phyloP scores from a whole-genome alignment of 129 eudicot species.

The Deinandra increscens region DNA sequence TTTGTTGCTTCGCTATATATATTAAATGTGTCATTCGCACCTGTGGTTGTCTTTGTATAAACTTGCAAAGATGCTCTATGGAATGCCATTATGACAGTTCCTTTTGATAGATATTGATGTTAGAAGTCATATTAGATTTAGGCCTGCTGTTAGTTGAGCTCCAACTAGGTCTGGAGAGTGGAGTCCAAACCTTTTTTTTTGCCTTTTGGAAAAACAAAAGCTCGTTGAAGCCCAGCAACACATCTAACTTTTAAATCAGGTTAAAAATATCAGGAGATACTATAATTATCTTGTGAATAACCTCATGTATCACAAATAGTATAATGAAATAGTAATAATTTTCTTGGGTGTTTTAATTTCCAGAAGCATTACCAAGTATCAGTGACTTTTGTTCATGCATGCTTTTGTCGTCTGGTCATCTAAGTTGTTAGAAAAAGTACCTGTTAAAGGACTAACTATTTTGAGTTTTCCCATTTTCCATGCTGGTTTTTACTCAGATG shows the following conservation, averaged over 20 bases:
- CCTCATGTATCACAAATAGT: neutral
- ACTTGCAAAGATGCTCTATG: neutral
- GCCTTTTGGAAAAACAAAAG: neutral
- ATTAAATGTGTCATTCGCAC: neutral
- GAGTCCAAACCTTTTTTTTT: neutral
- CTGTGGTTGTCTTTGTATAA: conserved; percentile 16
- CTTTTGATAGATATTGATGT: neutral
- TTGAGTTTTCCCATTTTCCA: conserved; percentile 11
- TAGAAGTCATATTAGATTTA: neutral
- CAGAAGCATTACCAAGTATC: conserved; percentile 10
- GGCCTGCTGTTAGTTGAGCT: neutral
- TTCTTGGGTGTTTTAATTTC: neutral
- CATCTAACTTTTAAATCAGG: neutral
- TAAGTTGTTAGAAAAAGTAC: neutral
- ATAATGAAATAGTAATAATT: neutral
- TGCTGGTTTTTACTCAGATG: conserved; percentile 54
- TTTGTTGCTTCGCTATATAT: neutral
- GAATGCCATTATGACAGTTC: neutral
- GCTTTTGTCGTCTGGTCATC: conserved; percentile 2
- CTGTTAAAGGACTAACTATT: neutral
- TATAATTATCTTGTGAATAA: neutral
- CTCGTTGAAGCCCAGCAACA: conserved; percentile 13
- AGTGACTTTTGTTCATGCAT: conserved; percentile 8
- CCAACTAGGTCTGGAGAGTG: conserved; percentile 4
- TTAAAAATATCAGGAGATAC: neutral